A percentile compares a stretch with the other conserved stretches of the same genome.
phyloP scores from a whole-genome alignment of 768 basidiomycete species.

The Boletus coccyginus region DNA sequence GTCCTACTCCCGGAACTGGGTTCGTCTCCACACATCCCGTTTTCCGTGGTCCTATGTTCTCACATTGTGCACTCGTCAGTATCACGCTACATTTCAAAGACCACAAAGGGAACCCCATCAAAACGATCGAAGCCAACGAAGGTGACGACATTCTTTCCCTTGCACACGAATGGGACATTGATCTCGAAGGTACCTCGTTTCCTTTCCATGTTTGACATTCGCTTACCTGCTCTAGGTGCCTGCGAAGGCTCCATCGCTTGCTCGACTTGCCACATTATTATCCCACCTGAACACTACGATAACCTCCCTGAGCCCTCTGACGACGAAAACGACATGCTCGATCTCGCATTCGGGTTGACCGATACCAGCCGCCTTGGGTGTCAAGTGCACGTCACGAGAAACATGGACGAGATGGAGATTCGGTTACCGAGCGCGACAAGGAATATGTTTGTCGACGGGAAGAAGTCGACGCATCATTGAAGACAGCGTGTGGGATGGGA shows the following conservation, averaged over 20 bases:
- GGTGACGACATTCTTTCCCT: constrained; percentile 90
- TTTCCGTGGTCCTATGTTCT: background rate
- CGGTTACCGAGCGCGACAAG: constrained; percentile 87
- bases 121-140: constrained; percentile 88
- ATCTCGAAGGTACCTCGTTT: constrained; percentile 75
- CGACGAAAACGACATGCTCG: constrained; percentile 98
- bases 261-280: constrained; percentile 94
- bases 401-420: constrained; percentile 83
- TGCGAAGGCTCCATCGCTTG: constrained; percentile 97
- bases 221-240: constrained; percentile 55
- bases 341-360: constrained; percentile 95
- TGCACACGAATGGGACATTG: constrained; percentile 94
- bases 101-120: constrained; percentile 77
- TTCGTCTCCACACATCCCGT: constrained; percentile 26
- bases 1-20: constrained; percentile 71
- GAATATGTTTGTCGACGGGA: constrained; percentile 95
- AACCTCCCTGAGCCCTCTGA: constrained; percentile 89
- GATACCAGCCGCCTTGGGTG: constrained; percentile 87
- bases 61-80: constrained; percentile 37
- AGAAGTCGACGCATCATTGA: constrained; percentile 52
- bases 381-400: constrained; percentile 74
- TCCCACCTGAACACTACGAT: constrained; percentile 64
- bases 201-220: background rate
- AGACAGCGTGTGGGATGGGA: background rate
- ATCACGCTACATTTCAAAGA: constrained; percentile 91